Conservation (phyloP, 495 filamentous ascomycete genomes). For the Extremus antarcticus region DNA sequence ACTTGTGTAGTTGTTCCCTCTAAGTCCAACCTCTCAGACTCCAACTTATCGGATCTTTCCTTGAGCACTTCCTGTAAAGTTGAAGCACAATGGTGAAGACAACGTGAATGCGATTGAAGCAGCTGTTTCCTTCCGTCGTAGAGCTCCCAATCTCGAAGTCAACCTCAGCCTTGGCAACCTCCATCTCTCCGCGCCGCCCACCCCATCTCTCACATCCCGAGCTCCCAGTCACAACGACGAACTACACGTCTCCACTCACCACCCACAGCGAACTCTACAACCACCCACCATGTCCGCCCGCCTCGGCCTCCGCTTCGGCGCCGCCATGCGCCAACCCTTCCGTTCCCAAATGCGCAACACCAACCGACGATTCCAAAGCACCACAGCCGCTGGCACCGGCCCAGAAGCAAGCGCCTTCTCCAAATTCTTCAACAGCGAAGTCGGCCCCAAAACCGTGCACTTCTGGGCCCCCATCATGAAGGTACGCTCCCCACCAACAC, state of each 20-base stretch:
- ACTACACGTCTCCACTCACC: constrained; percentile 1
- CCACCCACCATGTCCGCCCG: constrained; percentile 41
- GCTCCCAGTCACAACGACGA: constrained; percentile 3
- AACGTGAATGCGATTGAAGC: too few relatives aligned
- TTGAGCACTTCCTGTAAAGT: too few relatives aligned
- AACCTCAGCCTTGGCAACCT: neutral
- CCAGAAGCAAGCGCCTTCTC: constrained; percentile 45
- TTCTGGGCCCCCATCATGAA: constrained; percentile 99
- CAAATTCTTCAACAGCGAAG: constrained; percentile 73
- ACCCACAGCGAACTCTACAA: constrained; percentile 1
- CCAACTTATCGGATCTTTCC: too few relatives aligned
- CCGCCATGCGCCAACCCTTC: constrained; percentile 40
- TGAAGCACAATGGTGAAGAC: too few relatives aligned
- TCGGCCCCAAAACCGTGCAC: constrained; percentile 92
- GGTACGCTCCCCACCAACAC: constrained; percentile 39
- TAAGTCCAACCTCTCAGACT: too few relatives aligned
- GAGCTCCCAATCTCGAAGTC: too few relatives aligned
- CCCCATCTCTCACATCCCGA: neutral
- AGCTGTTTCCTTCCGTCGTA: too few relatives aligned
- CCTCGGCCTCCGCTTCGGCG: constrained; percentile 35
- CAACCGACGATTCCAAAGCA: constrained; percentile 52
- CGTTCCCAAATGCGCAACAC: constrained; percentile 18
- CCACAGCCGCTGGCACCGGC: constrained; percentile 22
- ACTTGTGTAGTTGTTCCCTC: too few relatives aligned
- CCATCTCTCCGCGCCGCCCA: neutral